Conservation (phyloP, 2,329 filamentous ascomycete genomes). For the Cordyceps cateniannulata region DNA sequence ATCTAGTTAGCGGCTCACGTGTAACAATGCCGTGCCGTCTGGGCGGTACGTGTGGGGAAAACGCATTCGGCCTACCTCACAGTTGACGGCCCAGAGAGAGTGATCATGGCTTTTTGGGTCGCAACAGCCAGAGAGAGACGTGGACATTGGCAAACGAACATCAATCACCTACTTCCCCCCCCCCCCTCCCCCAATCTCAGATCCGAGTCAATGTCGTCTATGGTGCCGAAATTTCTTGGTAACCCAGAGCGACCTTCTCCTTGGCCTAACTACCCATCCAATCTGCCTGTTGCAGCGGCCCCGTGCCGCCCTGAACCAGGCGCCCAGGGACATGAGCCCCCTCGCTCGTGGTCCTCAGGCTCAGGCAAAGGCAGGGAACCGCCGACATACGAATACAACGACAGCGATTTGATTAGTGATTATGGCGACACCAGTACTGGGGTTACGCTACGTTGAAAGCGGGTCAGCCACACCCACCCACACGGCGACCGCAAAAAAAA, state of each 20-base stretch:
- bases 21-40: conserved; percentile 1
- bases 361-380: not conserved
- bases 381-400: not conserved
- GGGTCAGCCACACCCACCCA: not conserved
- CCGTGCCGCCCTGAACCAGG: not conserved
- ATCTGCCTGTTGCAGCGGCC: not conserved
- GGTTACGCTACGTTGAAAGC: not conserved
- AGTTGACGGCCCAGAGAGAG: not conserved
- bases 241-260: too few species aligned
- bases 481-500: conserved; percentile 6
- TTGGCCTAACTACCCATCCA: too few species aligned
- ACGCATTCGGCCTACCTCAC: not conserved
- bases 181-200: too few species aligned
- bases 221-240: too few species aligned
- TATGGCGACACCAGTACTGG: not conserved
- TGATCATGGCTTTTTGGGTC: not conserved
- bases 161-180: too few species aligned
- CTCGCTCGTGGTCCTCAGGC: not conserved
- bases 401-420: conserved; percentile 8
- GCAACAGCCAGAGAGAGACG: not conserved
- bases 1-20: not conserved
- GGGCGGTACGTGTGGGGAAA: not conserved
- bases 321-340: not conserved
- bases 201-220: too few species aligned
- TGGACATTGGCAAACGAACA: not conserved